Evolutionary conservation across 441 rosid species (phyloP).

Genomic region (Gossypium davidsonii): DNA sequence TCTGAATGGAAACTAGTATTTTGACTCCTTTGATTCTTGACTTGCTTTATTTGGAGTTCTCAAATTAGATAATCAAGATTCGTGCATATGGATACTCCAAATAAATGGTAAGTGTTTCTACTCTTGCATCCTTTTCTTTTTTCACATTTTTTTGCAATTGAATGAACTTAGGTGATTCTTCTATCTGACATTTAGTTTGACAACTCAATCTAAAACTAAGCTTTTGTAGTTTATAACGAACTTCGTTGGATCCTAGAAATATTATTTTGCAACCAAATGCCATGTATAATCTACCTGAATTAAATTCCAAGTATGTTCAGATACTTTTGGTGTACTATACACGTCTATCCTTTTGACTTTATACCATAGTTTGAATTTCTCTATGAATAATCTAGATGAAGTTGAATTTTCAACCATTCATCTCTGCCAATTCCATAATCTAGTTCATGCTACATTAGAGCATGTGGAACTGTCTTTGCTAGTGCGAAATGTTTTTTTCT

Average conservation of each 20-base stretch:
- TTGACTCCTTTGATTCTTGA: neutral
- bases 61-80: neutral
- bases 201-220: neutral
- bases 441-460: neutral
- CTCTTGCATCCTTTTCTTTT: neutral
- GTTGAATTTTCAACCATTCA: neutral
- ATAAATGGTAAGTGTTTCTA: constrained; percentile 13
- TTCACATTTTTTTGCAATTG: neutral
- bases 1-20: constrained; percentile 2
- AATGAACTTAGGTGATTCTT: neutral
- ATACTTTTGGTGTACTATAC: neutral
- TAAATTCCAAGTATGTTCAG: neutral
- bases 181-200: neutral
- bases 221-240: neutral
- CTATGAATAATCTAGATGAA: neutral
- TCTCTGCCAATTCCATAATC: neutral
- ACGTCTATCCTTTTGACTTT: neutral
- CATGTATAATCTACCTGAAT: neutral
- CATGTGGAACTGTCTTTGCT: neutral
- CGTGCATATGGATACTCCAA: neutral
- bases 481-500: neutral
- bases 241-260: neutral
- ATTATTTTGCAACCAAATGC: neutral
- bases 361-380: neutral
- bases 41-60: constrained; percentile 1